Evolutionary conservation across 2,329 filamentous ascomycete species (phyloP), one percentile per base, ranked within the genome.

Genomic region (Zymoseptoria crescenta): DNA sequence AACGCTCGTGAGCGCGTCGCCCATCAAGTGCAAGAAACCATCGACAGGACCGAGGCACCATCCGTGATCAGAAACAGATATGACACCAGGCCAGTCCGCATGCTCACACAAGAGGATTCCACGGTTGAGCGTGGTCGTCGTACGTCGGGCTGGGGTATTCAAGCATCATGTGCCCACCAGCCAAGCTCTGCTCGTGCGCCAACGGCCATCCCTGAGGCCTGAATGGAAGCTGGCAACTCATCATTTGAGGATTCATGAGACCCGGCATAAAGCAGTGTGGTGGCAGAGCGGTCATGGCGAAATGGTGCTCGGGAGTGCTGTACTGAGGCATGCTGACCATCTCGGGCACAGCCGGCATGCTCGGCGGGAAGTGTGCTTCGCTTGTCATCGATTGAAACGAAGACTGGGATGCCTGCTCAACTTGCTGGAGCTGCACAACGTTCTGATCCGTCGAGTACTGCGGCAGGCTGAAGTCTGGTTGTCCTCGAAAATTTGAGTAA

Each of bases 311-410:
- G 13, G 16, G 35, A 45, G 10, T 45, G 35, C 35, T 45, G 35
- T 45, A 45, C 10, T 45, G 35, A 45, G 35, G 35, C 16, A 45
- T 45, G 35, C 35, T 16, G 9, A 45, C 6, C 10, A 45, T 13
- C 35, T 45, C 35, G 35, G 35, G 35, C n/a, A 45, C 35, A 45
- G 35, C 35, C n/a, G 35, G 35, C 6, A 58, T 53, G 19, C 56
- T 53, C 2, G 48, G 20, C 28, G 63, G 62, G 10, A 63, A 62
- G 55, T 58, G 35, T 16, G 35, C 35, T 13, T 45, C 35, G 50
- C 49, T 63, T 4, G 64, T 63, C 10, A 64, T 50, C 7, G 62
- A 53, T 13, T 68, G 63, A 35, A 66, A 64, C 27, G 65, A 62
- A 28, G 68, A 64, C 51, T 66, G 62, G 5, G 65, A 59, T 1